A percentile compares a stretch with the other conserved stretches of the same genome.
phyloP scores from a whole-genome alignment of 2,329 filamentous ascomycete genomes.

The Aspergillus aculeatus region DNA sequence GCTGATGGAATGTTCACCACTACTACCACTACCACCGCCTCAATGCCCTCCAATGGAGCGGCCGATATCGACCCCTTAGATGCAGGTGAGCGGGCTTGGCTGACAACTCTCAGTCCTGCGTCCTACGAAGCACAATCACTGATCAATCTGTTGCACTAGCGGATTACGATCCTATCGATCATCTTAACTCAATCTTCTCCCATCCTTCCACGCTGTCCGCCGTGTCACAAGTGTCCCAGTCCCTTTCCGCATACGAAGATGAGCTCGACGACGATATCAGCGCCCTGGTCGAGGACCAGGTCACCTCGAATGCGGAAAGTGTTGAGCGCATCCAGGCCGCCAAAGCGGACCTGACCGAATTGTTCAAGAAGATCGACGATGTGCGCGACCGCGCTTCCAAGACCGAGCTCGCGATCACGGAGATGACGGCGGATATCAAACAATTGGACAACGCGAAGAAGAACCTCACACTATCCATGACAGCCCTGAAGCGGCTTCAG shows the following conservation, averaged over 20 bases:
- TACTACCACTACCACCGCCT: slow-evolving; percentile 27
- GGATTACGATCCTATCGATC: slow-evolving; percentile 88
- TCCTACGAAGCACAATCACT: slow-evolving; percentile 7
- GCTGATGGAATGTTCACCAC: slow-evolving; percentile 39
- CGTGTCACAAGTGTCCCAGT: slow-evolving; percentile 69
- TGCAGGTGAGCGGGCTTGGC: slow-evolving; percentile 38
- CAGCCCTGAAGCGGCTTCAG: slow-evolving; percentile 90
- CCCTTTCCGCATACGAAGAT: slow-evolving; percentile 74
- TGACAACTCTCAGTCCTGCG: not conserved
- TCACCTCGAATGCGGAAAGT: slow-evolving; percentile 80
- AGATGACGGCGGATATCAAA: slow-evolving; percentile 99
- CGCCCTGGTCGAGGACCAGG: slow-evolving; percentile 70
- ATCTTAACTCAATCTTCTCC: slow-evolving; percentile 91
- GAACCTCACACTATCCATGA: slow-evolving; percentile 97
- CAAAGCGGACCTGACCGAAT: slow-evolving; percentile 80
- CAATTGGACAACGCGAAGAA: slow-evolving; percentile 93
- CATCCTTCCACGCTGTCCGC: slow-evolving; percentile 81
- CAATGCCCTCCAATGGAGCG: slow-evolving; percentile 40
- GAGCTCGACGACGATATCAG: slow-evolving; percentile 77
- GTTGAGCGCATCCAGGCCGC: slow-evolving; percentile 89
- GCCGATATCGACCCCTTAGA: slow-evolving; percentile 43
- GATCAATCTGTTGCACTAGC: slow-evolving; percentile 43
- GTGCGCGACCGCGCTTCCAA: slow-evolving; percentile 84
- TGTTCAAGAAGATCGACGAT: slow-evolving; percentile 93
- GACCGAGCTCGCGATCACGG: slow-evolving; percentile 93